These are phyloP conservation scores for Xerocomus brunneocitrinus DNA, from an alignment of 768 basidiomycete species.

Conservation along the genomic window DNA sequence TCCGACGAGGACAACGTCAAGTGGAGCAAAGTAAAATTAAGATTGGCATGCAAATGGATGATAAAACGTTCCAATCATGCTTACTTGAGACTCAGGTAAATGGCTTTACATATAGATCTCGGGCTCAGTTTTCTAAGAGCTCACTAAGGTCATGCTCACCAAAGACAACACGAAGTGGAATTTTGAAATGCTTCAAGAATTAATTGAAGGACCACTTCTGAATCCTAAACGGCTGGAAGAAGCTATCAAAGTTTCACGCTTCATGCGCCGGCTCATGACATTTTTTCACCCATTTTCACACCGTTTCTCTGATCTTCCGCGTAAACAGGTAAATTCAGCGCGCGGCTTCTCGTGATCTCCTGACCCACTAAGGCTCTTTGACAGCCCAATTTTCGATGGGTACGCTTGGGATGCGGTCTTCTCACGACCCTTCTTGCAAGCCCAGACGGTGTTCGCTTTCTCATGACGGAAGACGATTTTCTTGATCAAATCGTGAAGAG, in stretches of 20 bases:
- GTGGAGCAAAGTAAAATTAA: slow-evolving; percentile 89
- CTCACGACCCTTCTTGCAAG: slow-evolving; percentile 79
- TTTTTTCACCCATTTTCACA: slow-evolving; percentile 92
- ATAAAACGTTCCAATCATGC: slow-evolving; percentile 79
- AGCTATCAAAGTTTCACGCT: slow-evolving; percentile 84
- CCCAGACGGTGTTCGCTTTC: slow-evolving; percentile 78
- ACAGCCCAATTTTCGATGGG: slow-evolving; percentile 80
- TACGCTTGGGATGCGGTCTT: slow-evolving; percentile 76
- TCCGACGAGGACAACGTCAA: slow-evolving; percentile 83
- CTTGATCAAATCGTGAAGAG: slow-evolving; percentile 78
- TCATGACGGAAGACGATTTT: slow-evolving; percentile 79
- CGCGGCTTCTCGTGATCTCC: neutral
- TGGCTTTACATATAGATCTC: slow-evolving; percentile 1
- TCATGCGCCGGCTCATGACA: slow-evolving; percentile 83
- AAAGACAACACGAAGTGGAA: slow-evolving; percentile 93
- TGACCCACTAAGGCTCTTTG: neutral
- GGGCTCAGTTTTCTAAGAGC: neutral
- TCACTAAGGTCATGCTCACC: slow-evolving; percentile 68
- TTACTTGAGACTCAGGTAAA: slow-evolving; percentile 83
- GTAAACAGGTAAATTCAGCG: slow-evolving; percentile 48
- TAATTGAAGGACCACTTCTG: slow-evolving; percentile 88
- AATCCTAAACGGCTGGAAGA: slow-evolving; percentile 93
- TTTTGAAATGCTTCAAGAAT: slow-evolving; percentile 80
- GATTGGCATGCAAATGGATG: slow-evolving; percentile 92
- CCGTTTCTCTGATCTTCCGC: slow-evolving; percentile 79